phyloP scores from a whole-genome alignment of 2,329 filamentous ascomycete species.

The Geosmithia morbida region DNA sequence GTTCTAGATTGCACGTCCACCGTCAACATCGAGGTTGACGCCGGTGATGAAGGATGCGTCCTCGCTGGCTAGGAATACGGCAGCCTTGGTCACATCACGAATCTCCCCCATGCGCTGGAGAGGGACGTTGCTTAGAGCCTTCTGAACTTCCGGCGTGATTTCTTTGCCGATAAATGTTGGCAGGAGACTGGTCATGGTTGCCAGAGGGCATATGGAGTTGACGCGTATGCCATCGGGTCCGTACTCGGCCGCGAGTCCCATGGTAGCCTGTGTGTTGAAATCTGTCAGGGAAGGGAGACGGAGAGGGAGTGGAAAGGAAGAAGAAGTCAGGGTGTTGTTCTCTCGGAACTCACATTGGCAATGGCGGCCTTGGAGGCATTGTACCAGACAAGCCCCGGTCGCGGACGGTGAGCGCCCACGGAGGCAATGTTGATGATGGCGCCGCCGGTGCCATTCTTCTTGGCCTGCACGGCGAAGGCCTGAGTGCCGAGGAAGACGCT shows the following conservation, averaged over 20 bases:
- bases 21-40: constrained; percentile 5
- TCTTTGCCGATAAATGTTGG: constrained; percentile 2
- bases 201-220: constrained; percentile 57
- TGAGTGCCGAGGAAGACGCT: constrained; percentile 76
- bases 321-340: background rate
- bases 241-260: constrained; percentile 51
- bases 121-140: constrained; percentile 4
- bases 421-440: constrained; percentile 66
- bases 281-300: background rate
- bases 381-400: constrained; percentile 64
- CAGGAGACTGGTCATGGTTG: constrained; percentile 3
- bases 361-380: constrained; percentile 75
- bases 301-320: background rate
- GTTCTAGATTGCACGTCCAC: constrained; percentile 3
- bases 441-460: constrained; percentile 56
- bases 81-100: constrained; percentile 3
- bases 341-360: constrained; percentile 6
- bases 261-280: constrained; percentile 3
- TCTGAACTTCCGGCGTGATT: constrained; percentile 2
- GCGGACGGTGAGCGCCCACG: constrained; percentile 59
- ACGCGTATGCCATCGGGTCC: constrained; percentile 65
- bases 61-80: constrained; percentile 2
- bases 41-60: constrained; percentile 3
- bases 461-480: constrained; percentile 53
- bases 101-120: constrained; percentile 2